These are phyloP conservation scores for Trichoderma cornu-damae DNA, from an alignment of 2,329 filamentous ascomycete species.

Conservation along the genomic window DNA sequence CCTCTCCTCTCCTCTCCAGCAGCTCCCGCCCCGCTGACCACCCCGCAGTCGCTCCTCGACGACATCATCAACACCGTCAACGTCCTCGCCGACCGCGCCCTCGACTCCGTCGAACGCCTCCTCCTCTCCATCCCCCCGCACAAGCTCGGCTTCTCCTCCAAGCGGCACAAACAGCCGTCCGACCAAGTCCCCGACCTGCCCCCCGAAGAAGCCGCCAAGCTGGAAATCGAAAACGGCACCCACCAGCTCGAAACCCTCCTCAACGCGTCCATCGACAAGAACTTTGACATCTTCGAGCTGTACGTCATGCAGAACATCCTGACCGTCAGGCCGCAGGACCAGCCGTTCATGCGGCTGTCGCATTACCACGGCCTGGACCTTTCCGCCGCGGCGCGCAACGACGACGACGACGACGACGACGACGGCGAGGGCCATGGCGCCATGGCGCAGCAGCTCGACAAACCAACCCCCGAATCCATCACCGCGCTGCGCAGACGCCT, in stretches of 20 bases:
- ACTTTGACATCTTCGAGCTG: constrained; percentile 83
- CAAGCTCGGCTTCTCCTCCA: constrained; percentile 69
- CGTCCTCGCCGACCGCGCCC: constrained; percentile 82
- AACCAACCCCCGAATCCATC: constrained; percentile 62
- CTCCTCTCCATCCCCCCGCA: constrained; percentile 69
- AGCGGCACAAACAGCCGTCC: constrained; percentile 28
- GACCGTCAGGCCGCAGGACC: constrained; percentile 61
- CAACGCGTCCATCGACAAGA: constrained; percentile 75
- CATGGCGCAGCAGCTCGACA: constrained; percentile 21
- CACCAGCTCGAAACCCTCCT: constrained; percentile 80
- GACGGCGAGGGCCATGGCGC: background rate
- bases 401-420: too few species aligned
- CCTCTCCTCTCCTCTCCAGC: background rate
- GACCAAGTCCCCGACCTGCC: constrained; percentile 30
- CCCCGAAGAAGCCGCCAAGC: constrained; percentile 40
- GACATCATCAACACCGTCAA: constrained; percentile 98
- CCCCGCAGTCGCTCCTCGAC: constrained; percentile 80
- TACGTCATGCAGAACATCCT: constrained; percentile 85
- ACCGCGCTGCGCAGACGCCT: constrained; percentile 67
- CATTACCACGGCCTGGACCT: constrained; percentile 74
- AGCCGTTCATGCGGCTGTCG: constrained; percentile 71
- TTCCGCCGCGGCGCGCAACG: constrained; percentile 12
- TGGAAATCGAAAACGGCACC: constrained; percentile 81
- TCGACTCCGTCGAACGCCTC: constrained; percentile 80
- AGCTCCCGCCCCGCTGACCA: too few species aligned